Evolutionary conservation across 1,284 basidiomycete genomes (phyloP), one percentile per base, ranked within the genome.

Genomic region (Ustilago crameri): DNA sequence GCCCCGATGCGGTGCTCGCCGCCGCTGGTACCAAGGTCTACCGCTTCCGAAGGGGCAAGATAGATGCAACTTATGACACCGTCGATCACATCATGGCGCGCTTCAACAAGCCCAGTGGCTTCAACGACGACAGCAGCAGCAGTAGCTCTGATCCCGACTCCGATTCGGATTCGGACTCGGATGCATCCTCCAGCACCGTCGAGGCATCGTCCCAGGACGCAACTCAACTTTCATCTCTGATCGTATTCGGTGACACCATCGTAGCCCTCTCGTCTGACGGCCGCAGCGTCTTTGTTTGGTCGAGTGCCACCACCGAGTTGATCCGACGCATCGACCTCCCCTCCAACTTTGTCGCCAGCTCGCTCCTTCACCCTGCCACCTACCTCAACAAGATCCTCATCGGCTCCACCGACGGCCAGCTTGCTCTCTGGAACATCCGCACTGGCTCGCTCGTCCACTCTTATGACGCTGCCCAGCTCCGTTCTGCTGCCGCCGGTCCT

Each of bases 301-400:
- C 92, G 15, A 58, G 71, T 35, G 38, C 56, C 35, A 66, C 54
- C 15, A 55, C 49, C 8, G 64, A 73, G 38, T 50, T 79, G 5
- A 32, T 64, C 26, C 51, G 61, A 24, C 49, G 50, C 46, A 60
- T 82, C 38, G 55, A 67, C 17, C 55, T 79, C 2, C 67, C 58
- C 9, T 30, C 23, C 5, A 24, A 40, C 5, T 98, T 98, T 83
- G 91, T 89, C 1, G 95, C 95, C 9, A 91, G 89, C 10, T 87
- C 87, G 18, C 85, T 97, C 27, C 86, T 97, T 7, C 96, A 99
- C 83, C 96, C 96, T 0, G 91, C 93, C 1, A 98, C 96, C 4
- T 98, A 98, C 84, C 85, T 99, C 53, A 98, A 99, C 86, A 98
- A 98, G 85, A 87, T 98, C 1, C 86, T 98, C 1, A 88, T 98